Percentiles rank a stretch among this genome's conserved stretches.
These are phyloP conservation scores for Aristolochia contorta DNA, from an alignment of 164 flowering plant species.

Conservation along the genomic window DNA sequence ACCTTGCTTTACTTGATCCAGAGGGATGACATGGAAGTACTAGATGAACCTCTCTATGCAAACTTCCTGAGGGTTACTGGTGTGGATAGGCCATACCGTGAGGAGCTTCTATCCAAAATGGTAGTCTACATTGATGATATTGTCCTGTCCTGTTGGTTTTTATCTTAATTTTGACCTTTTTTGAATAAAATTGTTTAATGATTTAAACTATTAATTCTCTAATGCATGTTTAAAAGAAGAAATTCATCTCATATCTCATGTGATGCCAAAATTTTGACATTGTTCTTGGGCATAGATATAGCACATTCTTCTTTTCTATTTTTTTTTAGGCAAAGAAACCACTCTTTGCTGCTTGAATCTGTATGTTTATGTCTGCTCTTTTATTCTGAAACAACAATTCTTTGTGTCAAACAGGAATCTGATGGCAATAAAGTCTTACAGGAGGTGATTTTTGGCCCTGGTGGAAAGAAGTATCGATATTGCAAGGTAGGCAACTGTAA, in stretches of 20 bases:
- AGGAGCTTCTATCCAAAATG: conserved; percentile 70
- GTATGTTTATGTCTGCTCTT: background rate
- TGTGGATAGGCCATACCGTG: conserved; percentile 68
- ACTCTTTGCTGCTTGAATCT: background rate
- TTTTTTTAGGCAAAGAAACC: background rate
- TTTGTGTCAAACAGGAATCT: conserved; percentile 41
- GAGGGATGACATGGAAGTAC: conserved; percentile 94
- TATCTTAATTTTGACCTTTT: no score
- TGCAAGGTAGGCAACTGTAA: conserved; percentile 49
- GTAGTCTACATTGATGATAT: conserved; percentile 23
- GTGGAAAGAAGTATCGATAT: conserved; percentile 58
- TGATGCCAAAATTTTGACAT: no score
- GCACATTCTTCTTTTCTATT: background rate
- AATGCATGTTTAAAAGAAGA: no score
- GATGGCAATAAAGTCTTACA: conserved; percentile 74
- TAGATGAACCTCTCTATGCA: conserved; percentile 95
- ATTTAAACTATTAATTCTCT: no score
- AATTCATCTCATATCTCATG: no score
- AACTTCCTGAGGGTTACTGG: conserved; percentile 61
- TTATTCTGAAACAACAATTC: background rate
- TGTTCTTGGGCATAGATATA: no score
- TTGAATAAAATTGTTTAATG: no score
- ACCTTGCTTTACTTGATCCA: conserved; percentile 1
- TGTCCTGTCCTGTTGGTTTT: background rate
- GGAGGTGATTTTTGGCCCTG: conserved; percentile 72